These are phyloP conservation scores for Hydnomerulius pinastri DNA, from an alignment of 768 basidiomycete species.

Conservation along the genomic window DNA sequence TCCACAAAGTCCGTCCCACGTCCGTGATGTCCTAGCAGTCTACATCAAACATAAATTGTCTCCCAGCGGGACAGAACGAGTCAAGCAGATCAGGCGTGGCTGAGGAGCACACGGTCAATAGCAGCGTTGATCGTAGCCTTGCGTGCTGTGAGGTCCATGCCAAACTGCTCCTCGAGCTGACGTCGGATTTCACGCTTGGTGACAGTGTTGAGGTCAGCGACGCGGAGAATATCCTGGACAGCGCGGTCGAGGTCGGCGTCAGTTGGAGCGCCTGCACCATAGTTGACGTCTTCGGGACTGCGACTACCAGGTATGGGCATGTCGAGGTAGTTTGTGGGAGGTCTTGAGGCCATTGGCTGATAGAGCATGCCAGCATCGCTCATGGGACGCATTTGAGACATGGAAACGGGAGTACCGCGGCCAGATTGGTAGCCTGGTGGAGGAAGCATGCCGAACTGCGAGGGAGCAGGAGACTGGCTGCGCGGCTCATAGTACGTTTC, in stretches of 20 bases:
- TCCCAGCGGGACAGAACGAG: too few relatives aligned
- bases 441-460: slow-evolving; percentile 56
- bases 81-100: slow-evolving; percentile 35
- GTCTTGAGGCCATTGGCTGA: slow-evolving; percentile 68
- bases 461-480: slow-evolving; percentile 72
- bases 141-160: slow-evolving; percentile 70
- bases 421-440: slow-evolving; percentile 79
- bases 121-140: slow-evolving; percentile 76
- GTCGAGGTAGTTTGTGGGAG: slow-evolving; percentile 77
- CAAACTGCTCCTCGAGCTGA: slow-evolving; percentile 80
- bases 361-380: slow-evolving; percentile 44
- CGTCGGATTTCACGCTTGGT: slow-evolving; percentile 91
- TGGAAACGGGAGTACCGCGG: slow-evolving; percentile 67
- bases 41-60: too few relatives aligned
- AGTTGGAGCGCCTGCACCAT: slow-evolving; percentile 50
- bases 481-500: slow-evolving; percentile 85
- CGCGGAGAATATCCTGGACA: slow-evolving; percentile 70
- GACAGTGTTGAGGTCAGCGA: slow-evolving; percentile 84
- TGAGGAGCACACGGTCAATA: slow-evolving; percentile 71
- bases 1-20: background rate
- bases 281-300: slow-evolving; percentile 54
- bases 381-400: slow-evolving; percentile 34
- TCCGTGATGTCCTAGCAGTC: background rate
- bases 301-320: slow-evolving; percentile 57
- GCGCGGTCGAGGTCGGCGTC: slow-evolving; percentile 74